Conservation (phyloP, 2,329 filamentous ascomycete species). For the Cordyceps sp. region DNA sequence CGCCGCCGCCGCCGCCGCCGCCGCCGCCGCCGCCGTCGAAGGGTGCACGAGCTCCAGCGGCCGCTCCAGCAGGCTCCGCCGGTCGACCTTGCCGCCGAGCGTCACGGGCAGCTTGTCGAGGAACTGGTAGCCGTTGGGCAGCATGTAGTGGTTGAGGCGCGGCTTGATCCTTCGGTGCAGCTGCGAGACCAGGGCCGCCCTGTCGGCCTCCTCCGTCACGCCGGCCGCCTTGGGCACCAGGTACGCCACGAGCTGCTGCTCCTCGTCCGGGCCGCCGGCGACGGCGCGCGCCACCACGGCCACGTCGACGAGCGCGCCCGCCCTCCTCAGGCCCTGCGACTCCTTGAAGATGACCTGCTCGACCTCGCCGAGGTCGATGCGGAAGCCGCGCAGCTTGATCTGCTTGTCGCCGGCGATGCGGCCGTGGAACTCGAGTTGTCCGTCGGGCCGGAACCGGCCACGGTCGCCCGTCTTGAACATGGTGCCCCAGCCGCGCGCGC, state of each 20-base stretch:
- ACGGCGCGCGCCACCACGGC: conserved; percentile 13
- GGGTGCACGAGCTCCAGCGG: conserved; percentile 14
- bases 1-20: conserved; percentile 20
- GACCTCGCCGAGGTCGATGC: conserved; percentile 22
- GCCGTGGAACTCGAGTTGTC: conserved; percentile 19
- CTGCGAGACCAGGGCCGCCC: no score
- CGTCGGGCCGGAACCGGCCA: conserved; percentile 17
- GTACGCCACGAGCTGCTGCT: no score
- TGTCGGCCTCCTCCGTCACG: no score
- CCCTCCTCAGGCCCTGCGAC: conserved; percentile 5
- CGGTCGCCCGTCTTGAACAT: conserved; percentile 26
- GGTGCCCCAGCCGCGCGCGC: conserved; percentile 11
- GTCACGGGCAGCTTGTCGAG: no score
- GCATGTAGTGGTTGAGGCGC: no score
- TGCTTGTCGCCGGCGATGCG: conserved; percentile 22
- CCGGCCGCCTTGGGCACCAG: no score
- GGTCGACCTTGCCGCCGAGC: no score
- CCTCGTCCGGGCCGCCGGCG: no score
- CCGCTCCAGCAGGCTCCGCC: no score
- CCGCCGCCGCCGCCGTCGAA: conserved; percentile 13
- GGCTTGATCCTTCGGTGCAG: no score
- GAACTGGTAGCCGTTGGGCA: no score
- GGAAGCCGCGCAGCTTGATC: conserved; percentile 13
- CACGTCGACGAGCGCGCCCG: no score
- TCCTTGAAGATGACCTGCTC: conserved; percentile 11